Percentiles rank a stretch among this genome's conserved stretches.
These are phyloP conservation scores for Dactylellina leptospora DNA, from an alignment of 2,329 filamentous ascomycete species.

Conservation along the genomic window DNA sequence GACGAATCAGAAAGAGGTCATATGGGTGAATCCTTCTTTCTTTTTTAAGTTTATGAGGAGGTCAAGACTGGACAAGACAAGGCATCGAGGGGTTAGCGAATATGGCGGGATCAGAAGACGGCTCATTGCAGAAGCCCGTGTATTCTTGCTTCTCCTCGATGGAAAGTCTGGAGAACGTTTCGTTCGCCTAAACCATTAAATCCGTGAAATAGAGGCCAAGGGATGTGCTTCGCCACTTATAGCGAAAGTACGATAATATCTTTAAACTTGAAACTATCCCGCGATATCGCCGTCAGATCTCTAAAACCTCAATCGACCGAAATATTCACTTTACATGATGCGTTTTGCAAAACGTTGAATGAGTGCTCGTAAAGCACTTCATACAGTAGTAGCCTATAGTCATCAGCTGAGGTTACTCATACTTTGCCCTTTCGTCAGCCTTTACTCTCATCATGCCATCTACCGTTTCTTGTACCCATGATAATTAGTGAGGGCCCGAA, in stretches of 20 bases:
- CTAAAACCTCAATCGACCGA: too few relatives aligned
- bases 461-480: slow-evolving; percentile 4
- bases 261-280: too few relatives aligned
- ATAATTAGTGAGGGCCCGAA: slow-evolving; percentile 33
- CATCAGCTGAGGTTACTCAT: not conserved
- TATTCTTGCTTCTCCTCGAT: not conserved
- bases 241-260: too few relatives aligned
- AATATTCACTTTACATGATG: too few relatives aligned
- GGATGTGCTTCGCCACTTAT: not conserved
- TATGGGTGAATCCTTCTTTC: not conserved
- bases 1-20: not conserved
- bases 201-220: not conserved
- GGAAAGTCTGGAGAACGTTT: too few relatives aligned
- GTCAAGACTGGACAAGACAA: not conserved
- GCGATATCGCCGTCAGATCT: too few relatives aligned
- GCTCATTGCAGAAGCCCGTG: not conserved
- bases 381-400: too few relatives aligned
- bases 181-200: not conserved
- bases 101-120: too few relatives aligned
- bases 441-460: not conserved
- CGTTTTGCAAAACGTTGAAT: too few relatives aligned
- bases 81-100: not conserved
- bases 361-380: too few relatives aligned
- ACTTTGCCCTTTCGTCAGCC: not conserved
- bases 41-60: not conserved